Evolutionary conservation across 1,284 basidiomycete species (phyloP).

Genomic region (Inonotus hispidus): DNA sequence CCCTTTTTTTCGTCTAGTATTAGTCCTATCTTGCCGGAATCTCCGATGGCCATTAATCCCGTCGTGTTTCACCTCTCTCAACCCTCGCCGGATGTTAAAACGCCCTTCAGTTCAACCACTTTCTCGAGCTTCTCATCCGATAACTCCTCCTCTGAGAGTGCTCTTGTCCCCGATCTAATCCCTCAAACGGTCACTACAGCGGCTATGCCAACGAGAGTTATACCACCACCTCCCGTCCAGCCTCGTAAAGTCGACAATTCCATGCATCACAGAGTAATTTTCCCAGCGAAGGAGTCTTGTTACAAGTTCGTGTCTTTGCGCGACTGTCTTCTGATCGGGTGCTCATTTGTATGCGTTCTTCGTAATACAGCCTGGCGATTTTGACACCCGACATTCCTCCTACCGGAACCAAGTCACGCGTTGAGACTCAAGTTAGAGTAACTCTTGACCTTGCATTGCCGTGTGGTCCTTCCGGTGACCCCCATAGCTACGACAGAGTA

Average conservation of each 20-base stretch:
- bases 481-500: slow-evolving; percentile 62
- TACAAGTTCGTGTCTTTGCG: slow-evolving; percentile 51
- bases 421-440: slow-evolving; percentile 88
- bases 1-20: slow-evolving; percentile 25
- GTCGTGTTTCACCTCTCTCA: slow-evolving; percentile 14
- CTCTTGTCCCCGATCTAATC: slow-evolving; percentile 24
- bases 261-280: slow-evolving; percentile 51
- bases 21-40: slow-evolving; percentile 8
- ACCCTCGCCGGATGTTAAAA: background rate
- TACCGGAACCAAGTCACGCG: slow-evolving; percentile 85
- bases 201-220: slow-evolving; percentile 39
- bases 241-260: slow-evolving; percentile 48
- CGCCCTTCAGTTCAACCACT: background rate
- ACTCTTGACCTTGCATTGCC: slow-evolving; percentile 70
- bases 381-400: slow-evolving; percentile 82
- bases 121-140: slow-evolving; percentile 20
- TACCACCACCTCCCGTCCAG: slow-evolving; percentile 52
- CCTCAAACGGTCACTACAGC: slow-evolving; percentile 25
- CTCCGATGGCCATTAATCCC: slow-evolving; percentile 15
- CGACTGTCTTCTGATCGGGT: background rate
- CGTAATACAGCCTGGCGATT: slow-evolving; percentile 54
- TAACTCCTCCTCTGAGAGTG: slow-evolving; percentile 15
- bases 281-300: slow-evolving; percentile 66
- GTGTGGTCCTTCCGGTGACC: slow-evolving; percentile 52
- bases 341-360: slow-evolving; percentile 14